phyloP scores from a whole-genome alignment of 345 rosid species.

The Aquilaria sinensis region DNA sequence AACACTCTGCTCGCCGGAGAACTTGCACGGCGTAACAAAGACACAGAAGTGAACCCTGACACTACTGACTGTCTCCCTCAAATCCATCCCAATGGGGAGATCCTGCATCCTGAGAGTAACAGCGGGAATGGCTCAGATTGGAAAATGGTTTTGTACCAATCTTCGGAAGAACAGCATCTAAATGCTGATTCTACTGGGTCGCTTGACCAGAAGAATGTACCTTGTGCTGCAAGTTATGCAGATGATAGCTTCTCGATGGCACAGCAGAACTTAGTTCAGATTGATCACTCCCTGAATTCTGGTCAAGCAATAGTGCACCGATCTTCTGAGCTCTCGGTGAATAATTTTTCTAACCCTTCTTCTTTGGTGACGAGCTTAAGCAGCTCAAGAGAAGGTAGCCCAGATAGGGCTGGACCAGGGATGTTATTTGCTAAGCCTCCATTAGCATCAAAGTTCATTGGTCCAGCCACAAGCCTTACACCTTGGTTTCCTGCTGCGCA shows the following conservation, averaged over 20 bases:
- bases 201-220: constrained; percentile 23
- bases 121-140: constrained; percentile 30
- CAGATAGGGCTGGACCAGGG: constrained; percentile 36
- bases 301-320: constrained; percentile 29
- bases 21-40: constrained; percentile 53
- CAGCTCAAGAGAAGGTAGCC: constrained; percentile 69
- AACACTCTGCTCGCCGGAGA: constrained; percentile 69
- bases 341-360: constrained; percentile 42
- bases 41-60: constrained; percentile 15
- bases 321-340: constrained; percentile 17
- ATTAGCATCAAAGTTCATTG: constrained; percentile 40
- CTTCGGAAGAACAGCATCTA: constrained; percentile 24
- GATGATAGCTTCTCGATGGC: constrained; percentile 28
- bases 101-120: constrained; percentile 12
- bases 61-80: constrained; percentile 18
- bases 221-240: constrained; percentile 18
- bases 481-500: constrained; percentile 56
- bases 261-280: constrained; percentile 37
- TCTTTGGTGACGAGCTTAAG: constrained; percentile 60
- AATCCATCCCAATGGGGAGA: constrained; percentile 10
- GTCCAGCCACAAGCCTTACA: constrained; percentile 24
- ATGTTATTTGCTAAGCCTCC: constrained; percentile 49
- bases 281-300: constrained; percentile 27
- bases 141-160: constrained; percentile 35
- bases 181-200: constrained; percentile 17